Evolutionary conservation across 1,284 basidiomycete genomes (phyloP).

Genomic region (Ceratobasidium theobromae): DNA sequence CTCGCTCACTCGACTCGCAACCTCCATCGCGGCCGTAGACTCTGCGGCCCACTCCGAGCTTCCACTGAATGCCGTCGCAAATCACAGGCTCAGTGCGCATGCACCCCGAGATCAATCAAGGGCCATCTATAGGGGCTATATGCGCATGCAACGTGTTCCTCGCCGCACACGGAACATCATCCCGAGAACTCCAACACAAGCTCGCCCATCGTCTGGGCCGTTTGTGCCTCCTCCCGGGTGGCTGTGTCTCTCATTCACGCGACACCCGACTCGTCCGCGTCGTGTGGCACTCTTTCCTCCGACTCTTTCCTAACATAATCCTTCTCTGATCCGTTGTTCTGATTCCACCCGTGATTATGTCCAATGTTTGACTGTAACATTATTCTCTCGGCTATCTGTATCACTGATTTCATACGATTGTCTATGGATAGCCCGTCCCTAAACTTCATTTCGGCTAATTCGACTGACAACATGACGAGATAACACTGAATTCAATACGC

Average conservation of each 20-base stretch:
- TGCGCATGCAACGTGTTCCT: slow-evolving; percentile 20
- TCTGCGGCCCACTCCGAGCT: no score
- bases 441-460: neutral
- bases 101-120: no score
- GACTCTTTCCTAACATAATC: neutral
- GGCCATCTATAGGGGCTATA: slow-evolving; percentile 13
- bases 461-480: neutral
- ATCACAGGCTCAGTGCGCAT: neutral
- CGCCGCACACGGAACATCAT: neutral
- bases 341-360: neutral
- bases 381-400: no score
- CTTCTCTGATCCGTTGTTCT: neutral
- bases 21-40: no score
- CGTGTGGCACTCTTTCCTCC: neutral
- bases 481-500: neutral
- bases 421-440: no score
- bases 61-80: no score
- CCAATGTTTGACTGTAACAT: neutral
- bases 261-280: neutral
- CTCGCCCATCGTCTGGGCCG: neutral
- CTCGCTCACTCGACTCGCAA: no score
- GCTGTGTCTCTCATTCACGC: neutral
- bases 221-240: neutral
- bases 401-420: no score
- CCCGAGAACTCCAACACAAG: neutral